phyloP scores from a whole-genome alignment of 1,284 basidiomycete species.

The Boletus austroedulis region DNA sequence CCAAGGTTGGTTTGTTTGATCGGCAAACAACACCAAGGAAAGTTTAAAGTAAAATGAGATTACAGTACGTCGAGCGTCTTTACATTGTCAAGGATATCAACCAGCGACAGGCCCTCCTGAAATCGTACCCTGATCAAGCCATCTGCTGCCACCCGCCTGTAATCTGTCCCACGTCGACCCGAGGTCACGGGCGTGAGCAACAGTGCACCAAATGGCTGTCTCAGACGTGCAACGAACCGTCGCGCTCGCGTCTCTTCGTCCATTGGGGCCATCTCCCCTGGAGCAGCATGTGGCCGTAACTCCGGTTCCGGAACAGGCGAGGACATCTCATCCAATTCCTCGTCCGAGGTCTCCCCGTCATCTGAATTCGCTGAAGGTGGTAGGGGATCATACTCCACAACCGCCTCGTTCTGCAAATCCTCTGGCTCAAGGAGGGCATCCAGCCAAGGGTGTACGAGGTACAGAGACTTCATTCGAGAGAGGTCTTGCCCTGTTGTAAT shows the following conservation, averaged over 20 bases:
- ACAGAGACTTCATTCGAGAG: neutral
- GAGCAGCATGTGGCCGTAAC: neutral
- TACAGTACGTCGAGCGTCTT: neutral
- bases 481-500: neutral
- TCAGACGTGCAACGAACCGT: neutral
- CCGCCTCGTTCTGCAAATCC: neutral
- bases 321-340: neutral
- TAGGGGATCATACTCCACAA: neutral
- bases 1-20: conserved; percentile 13
- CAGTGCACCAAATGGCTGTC: neutral
- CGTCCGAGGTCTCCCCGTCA: neutral
- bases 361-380: neutral
- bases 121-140: neutral
- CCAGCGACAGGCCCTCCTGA: neutral
- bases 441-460: conserved; percentile 6
- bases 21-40: conserved; percentile 29
- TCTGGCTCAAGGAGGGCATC: neutral
- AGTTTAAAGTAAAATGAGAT: too few relatives aligned
- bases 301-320: neutral
- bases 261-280: neutral
- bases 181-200: neutral
- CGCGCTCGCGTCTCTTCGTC: neutral
- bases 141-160: neutral
- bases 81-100: neutral
- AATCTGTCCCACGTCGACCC: neutral